Base-by-base conservation (phyloP, 495 filamentous ascomycete species). In the Xylaria castorea region DNA sequence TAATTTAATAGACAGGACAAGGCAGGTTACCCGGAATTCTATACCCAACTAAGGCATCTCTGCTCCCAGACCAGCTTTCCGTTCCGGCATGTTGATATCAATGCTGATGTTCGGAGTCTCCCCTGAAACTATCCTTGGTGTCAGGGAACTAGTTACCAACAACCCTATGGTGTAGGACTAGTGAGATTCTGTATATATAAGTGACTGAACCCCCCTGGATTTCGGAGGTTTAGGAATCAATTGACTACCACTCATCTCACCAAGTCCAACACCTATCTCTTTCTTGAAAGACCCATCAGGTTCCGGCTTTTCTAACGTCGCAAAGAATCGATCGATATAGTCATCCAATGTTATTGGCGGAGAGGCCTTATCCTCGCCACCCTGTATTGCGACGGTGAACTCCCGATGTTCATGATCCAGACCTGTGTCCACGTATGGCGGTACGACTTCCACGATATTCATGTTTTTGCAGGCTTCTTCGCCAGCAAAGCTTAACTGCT, bases 221-320 rank as follows among this genome's bases (percentile, higher is more conserved):
- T n/a, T n/a, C n/a, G n/a, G n/a, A n/a, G n/a, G n/a, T n/a, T n/a
- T n/a, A n/a, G n/a, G n/a, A n/a, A n/a, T n/a, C n/a, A n/a, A n/a
- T n/a, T n/a, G n/a, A n/a, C n/a, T n/a, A n/a, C n/a, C 76, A 9
- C 66, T 76, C 62, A 77, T 69, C 69, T 79, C 44, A 20, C 76
- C 72, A 73, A 81, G 80, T 18, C 78, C 80, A 32, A 77, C 71
- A 7, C 66, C 78, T 34, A 81, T 75, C 72, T 82, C 80, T 60
- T 77, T 79, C 69, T 75, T 77, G 40, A 75, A 57, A n/a, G 32
- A 57, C 7, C 73, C 69, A 50, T 72, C 73, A 0, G 46, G 57
- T 12, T 32, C 74, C 6, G 57, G 73, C 55, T 73, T 51, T 44
- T 79, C 75, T 30, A 76, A 57, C 34, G 46, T 66, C 58, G 65